A percentile compares a stretch with the other conserved stretches of the same genome.
Conservation (phyloP, 192 early-diverging fungal genomes). For the Coemansia sp. region DNA sequence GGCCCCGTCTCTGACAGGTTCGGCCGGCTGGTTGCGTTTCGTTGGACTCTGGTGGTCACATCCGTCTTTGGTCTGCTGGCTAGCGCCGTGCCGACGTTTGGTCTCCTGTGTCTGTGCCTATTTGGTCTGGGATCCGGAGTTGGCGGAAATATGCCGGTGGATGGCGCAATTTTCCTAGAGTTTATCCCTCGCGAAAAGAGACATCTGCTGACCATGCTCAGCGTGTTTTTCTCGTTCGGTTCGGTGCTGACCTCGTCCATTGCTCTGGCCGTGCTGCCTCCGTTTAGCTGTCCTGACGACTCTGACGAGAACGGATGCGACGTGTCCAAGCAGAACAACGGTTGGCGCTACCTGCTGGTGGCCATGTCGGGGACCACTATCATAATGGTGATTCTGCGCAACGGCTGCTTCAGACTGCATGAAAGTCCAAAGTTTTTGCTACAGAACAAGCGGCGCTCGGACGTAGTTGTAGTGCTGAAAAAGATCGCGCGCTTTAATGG, state of each 20-base stretch:
- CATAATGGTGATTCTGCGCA: conserved; percentile 67
- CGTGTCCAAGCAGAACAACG: conserved; percentile 60
- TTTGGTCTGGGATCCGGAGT: conserved; percentile 75
- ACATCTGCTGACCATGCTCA: conserved; percentile 77
- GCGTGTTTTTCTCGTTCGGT: conserved; percentile 79
- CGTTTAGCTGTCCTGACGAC: conserved; percentile 60
- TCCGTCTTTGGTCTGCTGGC: conserved; percentile 68
- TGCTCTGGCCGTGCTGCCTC: conserved; percentile 63
- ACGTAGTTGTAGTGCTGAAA: conserved; percentile 63
- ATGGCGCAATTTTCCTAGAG: conserved; percentile 79
- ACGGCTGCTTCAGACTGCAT: conserved; percentile 62
- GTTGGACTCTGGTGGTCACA: conserved; percentile 68
- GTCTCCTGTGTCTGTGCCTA: conserved; percentile 57
- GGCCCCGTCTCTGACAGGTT: conserved; percentile 66
- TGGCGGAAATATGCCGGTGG: conserved; percentile 60
- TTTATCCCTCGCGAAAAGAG: conserved; percentile 75
- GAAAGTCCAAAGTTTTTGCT: conserved; percentile 81
- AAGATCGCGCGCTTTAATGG: conserved; percentile 66
- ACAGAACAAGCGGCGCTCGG: conserved; percentile 56
- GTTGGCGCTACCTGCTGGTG: conserved; percentile 76
- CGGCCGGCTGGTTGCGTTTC: conserved; percentile 73
- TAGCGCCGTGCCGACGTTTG: conserved; percentile 61
- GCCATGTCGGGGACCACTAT: conserved; percentile 58
- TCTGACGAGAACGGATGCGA: conserved; percentile 41
- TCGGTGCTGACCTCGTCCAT: conserved; percentile 66